Percentiles rank a stretch among this genome's conserved stretches.
phyloP scores from a whole-genome alignment of 2,329 filamentous ascomycete species.

The Allantophomopsis lycopodina region DNA sequence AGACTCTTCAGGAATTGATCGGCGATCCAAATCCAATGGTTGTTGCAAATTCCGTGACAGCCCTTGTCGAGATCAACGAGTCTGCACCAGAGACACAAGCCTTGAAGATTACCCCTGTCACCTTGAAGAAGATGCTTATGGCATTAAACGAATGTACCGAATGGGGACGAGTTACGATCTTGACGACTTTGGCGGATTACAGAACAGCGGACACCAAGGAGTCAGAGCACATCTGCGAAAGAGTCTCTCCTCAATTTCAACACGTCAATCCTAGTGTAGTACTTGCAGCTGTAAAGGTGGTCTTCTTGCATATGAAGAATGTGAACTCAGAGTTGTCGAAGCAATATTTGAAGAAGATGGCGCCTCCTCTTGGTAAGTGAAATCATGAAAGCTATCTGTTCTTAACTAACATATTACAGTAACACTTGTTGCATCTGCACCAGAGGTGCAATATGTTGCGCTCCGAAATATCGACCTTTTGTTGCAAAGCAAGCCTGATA shows the following conservation, averaged over 20 bases:
- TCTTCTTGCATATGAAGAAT: conserved; percentile 90
- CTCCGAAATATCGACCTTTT: conserved; percentile 91
- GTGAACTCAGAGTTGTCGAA: conserved; percentile 66
- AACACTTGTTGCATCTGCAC: conserved; percentile 85
- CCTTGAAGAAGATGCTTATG: conserved; percentile 89
- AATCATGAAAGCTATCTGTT: no score
- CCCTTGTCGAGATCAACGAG: conserved; percentile 82
- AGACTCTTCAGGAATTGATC: conserved; percentile 88
- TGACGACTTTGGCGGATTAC: conserved; percentile 83
- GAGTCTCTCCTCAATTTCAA: conserved; percentile 92
- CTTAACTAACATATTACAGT: conserved; percentile 35
- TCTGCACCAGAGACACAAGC: conserved; percentile 83
- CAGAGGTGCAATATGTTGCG: conserved; percentile 96
- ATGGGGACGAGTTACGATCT: conserved; percentile 90
- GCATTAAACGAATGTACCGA: conserved; percentile 97
- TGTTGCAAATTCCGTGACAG: conserved; percentile 92
- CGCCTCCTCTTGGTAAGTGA: conserved; percentile 68
- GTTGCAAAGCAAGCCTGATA: conserved; percentile 89
- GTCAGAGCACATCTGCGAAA: conserved; percentile 94
- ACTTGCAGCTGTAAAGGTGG: conserved; percentile 91
- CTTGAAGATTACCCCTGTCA: conserved; percentile 66
- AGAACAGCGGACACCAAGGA: conserved; percentile 81
- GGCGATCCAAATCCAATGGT: conserved; percentile 98
- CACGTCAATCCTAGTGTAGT: conserved; percentile 97
- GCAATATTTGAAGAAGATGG: conserved; percentile 97